Percentiles rank a stretch among this genome's conserved stretches.
phyloP scores from a whole-genome alignment of 768 basidiomycete species.

The Coprinopsis cinerea region DNA sequence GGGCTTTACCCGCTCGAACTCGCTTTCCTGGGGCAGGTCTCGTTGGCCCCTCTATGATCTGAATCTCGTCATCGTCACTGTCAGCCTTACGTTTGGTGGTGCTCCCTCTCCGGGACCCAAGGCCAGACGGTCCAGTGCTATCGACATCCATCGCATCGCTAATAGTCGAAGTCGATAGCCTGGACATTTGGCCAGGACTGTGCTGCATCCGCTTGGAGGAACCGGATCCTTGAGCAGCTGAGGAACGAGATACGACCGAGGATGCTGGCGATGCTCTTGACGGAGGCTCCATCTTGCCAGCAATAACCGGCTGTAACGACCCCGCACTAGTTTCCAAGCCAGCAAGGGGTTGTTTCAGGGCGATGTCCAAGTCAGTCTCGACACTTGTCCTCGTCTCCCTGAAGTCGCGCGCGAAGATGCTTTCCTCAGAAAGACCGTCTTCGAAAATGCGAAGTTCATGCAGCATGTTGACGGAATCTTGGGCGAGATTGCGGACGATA shows the following conservation, averaged over 20 bases:
- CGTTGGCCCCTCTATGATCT: conserved; percentile 41
- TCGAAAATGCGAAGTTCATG: conserved; percentile 54
- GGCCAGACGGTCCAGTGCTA: conserved; percentile 20
- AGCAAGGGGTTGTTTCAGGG: too few species aligned
- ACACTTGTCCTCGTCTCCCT: conserved; percentile 56
- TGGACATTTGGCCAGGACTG: conserved; percentile 43
- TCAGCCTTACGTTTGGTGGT: conserved; percentile 48
- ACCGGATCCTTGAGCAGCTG: conserved; percentile 43
- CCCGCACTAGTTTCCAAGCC: too few species aligned
- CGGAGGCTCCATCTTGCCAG: conserved; percentile 17
- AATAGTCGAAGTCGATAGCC: conserved; percentile 36
- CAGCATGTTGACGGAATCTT: conserved; percentile 29
- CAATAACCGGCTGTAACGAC: too few species aligned
- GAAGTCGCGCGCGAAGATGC: conserved; percentile 70
- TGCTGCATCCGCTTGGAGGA: conserved; percentile 47
- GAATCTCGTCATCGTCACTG: conserved; percentile 50
- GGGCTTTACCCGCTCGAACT: conserved; percentile 27
- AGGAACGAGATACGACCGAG: conserved; percentile 37
- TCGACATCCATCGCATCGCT: conserved; percentile 42
- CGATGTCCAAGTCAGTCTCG: conserved; percentile 25
- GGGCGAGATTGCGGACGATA: conserved; percentile 26
- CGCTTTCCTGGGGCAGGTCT: conserved; percentile 23
- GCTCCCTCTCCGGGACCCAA: conserved; percentile 15
- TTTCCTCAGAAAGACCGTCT: conserved; percentile 58
- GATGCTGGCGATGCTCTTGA: conserved; percentile 37